A percentile compares a stretch with the other conserved stretches of the same genome.
These are phyloP conservation scores for Umbellularia californica DNA, from an alignment of 164 flowering plant genomes.

Conservation along the genomic window DNA sequence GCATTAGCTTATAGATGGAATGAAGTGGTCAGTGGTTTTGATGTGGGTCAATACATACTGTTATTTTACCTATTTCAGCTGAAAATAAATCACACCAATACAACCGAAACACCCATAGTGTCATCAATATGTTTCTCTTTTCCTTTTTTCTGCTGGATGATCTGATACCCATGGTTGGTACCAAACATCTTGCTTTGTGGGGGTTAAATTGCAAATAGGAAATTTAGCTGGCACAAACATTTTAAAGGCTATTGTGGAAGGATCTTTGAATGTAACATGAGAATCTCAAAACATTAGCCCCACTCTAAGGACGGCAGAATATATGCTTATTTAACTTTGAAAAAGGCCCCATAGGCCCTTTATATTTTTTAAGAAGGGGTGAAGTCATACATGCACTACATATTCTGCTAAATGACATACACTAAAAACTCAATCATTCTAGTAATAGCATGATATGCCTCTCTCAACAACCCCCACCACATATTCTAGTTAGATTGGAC, in stretches of 20 bases:
- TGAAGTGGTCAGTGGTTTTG: too few species aligned
- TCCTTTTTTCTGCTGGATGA: too few species aligned
- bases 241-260: neutral
- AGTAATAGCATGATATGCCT: neutral
- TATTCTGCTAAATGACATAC: neutral
- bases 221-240: too few species aligned
- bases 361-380: neutral
- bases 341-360: neutral
- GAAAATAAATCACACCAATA: too few species aligned
- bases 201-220: too few species aligned
- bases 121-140: too few species aligned
- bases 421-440: neutral
- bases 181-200: too few species aligned
- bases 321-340: neutral
- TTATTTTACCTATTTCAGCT: too few species aligned
- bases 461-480: constrained; percentile 1
- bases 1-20: too few species aligned
- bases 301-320: constrained; percentile 1
- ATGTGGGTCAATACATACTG: too few species aligned
- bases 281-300: neutral
- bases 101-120: too few species aligned
- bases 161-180: too few species aligned
- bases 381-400: neutral
- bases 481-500: neutral
- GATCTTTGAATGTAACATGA: neutral